A percentile compares a stretch with the other conserved stretches of the same genome.
Conservation (phyloP, 108 stramenopile genomes). For the Pseudonitzschia delicatissima region DNA sequence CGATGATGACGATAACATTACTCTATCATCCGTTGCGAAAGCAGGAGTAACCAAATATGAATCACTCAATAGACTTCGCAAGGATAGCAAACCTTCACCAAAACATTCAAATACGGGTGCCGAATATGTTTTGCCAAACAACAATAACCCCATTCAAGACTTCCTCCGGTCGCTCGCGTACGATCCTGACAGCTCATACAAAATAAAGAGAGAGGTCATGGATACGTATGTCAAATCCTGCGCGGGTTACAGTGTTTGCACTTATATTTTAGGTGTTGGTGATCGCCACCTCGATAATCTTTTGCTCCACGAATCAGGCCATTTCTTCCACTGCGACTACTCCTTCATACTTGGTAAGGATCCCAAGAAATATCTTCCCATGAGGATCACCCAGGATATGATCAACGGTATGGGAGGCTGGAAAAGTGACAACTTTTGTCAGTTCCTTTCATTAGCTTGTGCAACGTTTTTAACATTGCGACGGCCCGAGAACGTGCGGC, state of each 20-base stretch:
- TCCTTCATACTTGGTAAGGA: constrained; percentile 86
- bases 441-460: constrained; percentile 74
- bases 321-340: constrained; percentile 85
- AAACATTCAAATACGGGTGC: background rate
- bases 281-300: constrained; percentile 89
- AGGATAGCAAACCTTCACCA: background rate
- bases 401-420: constrained; percentile 80
- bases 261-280: constrained; percentile 92
- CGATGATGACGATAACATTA: constrained; percentile 15
- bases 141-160: constrained; percentile 81
- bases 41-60: constrained; percentile 68
- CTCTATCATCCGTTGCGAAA: constrained; percentile 30
- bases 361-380: constrained; percentile 82
- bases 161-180: constrained; percentile 70
- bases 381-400: constrained; percentile 88
- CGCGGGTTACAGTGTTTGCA: constrained; percentile 98
- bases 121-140: constrained; percentile 12
- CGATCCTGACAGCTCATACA: constrained; percentile 65
- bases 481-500: constrained; percentile 67
- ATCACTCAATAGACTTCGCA: constrained; percentile 51
- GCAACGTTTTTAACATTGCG: constrained; percentile 80
- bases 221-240: constrained; percentile 93
- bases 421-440: constrained; percentile 81
- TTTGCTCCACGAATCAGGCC: constrained; percentile 75
- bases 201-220: constrained; percentile 74